These are phyloP conservation scores for Pestalotiopsis fici DNA, from an alignment of 2,329 filamentous ascomycete genomes.

Conservation along the genomic window DNA sequence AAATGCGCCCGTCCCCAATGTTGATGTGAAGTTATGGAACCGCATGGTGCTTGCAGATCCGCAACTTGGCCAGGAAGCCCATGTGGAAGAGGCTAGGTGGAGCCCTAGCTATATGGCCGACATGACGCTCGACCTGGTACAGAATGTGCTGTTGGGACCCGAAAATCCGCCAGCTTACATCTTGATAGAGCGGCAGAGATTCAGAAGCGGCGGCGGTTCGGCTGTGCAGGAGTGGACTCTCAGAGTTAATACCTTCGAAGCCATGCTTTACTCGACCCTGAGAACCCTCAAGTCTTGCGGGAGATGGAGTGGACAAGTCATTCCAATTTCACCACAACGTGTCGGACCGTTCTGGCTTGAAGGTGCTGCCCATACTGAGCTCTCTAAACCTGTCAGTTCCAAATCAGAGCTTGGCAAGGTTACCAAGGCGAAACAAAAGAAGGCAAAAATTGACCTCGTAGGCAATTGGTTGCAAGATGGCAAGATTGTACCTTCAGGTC, in stretches of 20 bases:
- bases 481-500: constrained; percentile 10
- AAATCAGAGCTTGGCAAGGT: constrained; percentile 13
- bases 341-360: constrained; percentile 57
- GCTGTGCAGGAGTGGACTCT: constrained; percentile 81
- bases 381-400: constrained; percentile 11
- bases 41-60: constrained; percentile 27
- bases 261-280: constrained; percentile 75
- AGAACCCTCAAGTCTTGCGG: constrained; percentile 52
- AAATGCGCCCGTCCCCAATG: constrained; percentile 14
- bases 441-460: constrained; percentile 63
- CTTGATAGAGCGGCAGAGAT: constrained; percentile 66
- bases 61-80: neutral
- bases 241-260: constrained; percentile 78
- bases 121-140: constrained; percentile 32
- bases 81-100: constrained; percentile 25
- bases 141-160: constrained; percentile 42
- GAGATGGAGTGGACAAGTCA: constrained; percentile 42
- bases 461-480: constrained; percentile 47
- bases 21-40: constrained; percentile 34
- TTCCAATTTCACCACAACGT: constrained; percentile 52
- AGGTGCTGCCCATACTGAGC: constrained; percentile 6
- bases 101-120: constrained; percentile 34
- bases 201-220: constrained; percentile 62
- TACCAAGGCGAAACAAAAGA: constrained; percentile 22
- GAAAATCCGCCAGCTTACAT: constrained; percentile 60